Evolutionary conservation across 2,329 filamentous ascomycete species (phyloP), one percentile per base, ranked within the genome.

Genomic region (Hymenoscyphus occultus): DNA sequence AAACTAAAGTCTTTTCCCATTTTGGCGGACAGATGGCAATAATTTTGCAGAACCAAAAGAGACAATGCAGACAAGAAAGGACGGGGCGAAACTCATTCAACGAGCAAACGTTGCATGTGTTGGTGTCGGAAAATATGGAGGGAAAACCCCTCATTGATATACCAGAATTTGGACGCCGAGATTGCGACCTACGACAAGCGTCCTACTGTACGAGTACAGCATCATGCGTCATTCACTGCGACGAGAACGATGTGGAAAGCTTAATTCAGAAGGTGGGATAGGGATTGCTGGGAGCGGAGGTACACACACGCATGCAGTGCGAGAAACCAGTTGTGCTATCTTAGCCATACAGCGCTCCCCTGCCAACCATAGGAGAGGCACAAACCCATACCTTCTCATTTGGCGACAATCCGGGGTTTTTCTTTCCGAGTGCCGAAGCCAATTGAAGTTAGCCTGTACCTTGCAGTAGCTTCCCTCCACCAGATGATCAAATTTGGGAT

Each of bases 101-200:
- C 62, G 59, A 70, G 62, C 59, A 42, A 39, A 39, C 62, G 54
- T 63, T 58, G 22, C 16, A 59, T 60, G 35, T 5, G 35, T 5
- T 7, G 35, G 9, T 35, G 5, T 35, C 3, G 35, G 48, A 56
- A 51, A 61, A 56, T 22, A 5, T 56, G 19, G 56, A 42, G 57
- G 48, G 59, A 45, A 28, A 32, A 28, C 39, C n/a, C 59, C 58
- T 48, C 45, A 62, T 35, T 66, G 65, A 67, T 68, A 70, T 56
- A 61, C 48, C 54, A 54, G 39, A 28, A 59, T 40, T 31, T 56
- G 32, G 54, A 61, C 31, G 45, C 56, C 14, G 56, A 65, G 60
- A 70, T 65, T 65, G 51, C 59, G 66, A 66, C 65, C 62, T 63
- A 19, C 68, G 60, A 32, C 48, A 57, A 31, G 32, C 51, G 22